Evolutionary conservation across 2,329 filamentous ascomycete species (phyloP), one percentile per base, ranked within the genome.

Genomic region (Alternaria triticina): DNA sequence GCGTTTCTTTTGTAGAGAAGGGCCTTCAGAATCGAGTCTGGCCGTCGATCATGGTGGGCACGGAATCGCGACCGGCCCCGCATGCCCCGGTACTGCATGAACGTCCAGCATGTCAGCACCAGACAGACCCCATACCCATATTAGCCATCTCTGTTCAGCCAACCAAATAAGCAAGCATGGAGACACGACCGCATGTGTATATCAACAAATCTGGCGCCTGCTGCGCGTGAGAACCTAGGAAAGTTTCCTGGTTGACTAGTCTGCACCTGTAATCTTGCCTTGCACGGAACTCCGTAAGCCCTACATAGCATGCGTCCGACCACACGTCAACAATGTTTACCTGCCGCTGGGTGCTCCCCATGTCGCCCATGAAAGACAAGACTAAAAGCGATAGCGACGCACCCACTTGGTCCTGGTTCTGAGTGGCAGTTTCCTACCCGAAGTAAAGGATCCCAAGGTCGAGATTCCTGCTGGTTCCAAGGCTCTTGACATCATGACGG

Each of bases 401-500:
- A 27, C 51, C 40, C 36, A 30, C 46, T 57, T 67, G 62, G 66
- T 68, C 68, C 28, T 70, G 65, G 63, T 62, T 57, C 25, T 70
- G 62, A 64, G 62, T 67, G 10, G 61, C 61, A 10, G 59, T 46
- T 33, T 70, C 59, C 27, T 71, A 65, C 46, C 65, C 64, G 15
- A 71, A 66, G 61, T 68, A 45, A 40, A 36, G 28, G n/a, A 45
- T 27, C 20, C 40, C 49, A 40, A 40, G 36, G 36, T 40, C 36
- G 36, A 17, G 40, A 33, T 54, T 28, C 6, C 33, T 52, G 49
- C 49, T n/a, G 49, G 49, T 40, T 52, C 23, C 28, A 20, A n/a
- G 49, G 12, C 12, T n/a, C 49, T 51, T 51, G 30, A 20, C 11
- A 45, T 57, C n/a, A 20, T 45, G 12, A 80, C 80, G 78, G 70